Conservation (phyloP, 768 basidiomycete species). For the Suillus cothurnatus region DNA sequence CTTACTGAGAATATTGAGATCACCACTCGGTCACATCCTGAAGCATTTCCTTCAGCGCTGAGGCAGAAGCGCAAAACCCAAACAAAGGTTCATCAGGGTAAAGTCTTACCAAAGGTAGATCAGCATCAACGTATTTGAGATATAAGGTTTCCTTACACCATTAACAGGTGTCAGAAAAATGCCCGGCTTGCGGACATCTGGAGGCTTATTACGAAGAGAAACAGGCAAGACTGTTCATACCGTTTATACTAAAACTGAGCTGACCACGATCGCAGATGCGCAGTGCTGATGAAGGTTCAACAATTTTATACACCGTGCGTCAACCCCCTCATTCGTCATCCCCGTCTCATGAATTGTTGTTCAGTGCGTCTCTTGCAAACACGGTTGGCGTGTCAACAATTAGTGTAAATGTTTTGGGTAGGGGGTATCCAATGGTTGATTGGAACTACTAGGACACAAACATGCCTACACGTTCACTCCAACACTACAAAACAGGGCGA, state of each 20-base stretch:
- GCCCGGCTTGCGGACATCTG: slow-evolving; percentile 82
- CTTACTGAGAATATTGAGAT: slow-evolving; percentile 92
- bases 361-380: slow-evolving; percentile 75
- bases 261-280: slow-evolving; percentile 53
- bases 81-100: slow-evolving; percentile 74
- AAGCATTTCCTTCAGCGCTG: slow-evolving; percentile 90
- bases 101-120: slow-evolving; percentile 68
- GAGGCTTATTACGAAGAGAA: slow-evolving; percentile 89
- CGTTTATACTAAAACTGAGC: not conserved
- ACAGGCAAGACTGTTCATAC: slow-evolving; percentile 51
- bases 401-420: slow-evolving; percentile 25
- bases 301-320: slow-evolving; percentile 90
- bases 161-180: slow-evolving; percentile 82
- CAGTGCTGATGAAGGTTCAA: slow-evolving; percentile 93
- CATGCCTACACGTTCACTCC: slow-evolving; percentile 75
- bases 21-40: slow-evolving; percentile 87
- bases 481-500: slow-evolving; percentile 83
- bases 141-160: not conserved
- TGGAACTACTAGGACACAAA: slow-evolving; percentile 2
- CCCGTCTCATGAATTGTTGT: slow-evolving; percentile 1
- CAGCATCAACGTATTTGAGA: slow-evolving; percentile 34
- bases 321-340: slow-evolving; percentile 4
- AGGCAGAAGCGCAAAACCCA: slow-evolving; percentile 89
- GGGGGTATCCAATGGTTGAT: not conserved
- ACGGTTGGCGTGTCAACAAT: slow-evolving; percentile 85